These are phyloP conservation scores for Naganishia vishniacii DNA, from an alignment of 768 basidiomycete genomes.

Conservation along the genomic window DNA sequence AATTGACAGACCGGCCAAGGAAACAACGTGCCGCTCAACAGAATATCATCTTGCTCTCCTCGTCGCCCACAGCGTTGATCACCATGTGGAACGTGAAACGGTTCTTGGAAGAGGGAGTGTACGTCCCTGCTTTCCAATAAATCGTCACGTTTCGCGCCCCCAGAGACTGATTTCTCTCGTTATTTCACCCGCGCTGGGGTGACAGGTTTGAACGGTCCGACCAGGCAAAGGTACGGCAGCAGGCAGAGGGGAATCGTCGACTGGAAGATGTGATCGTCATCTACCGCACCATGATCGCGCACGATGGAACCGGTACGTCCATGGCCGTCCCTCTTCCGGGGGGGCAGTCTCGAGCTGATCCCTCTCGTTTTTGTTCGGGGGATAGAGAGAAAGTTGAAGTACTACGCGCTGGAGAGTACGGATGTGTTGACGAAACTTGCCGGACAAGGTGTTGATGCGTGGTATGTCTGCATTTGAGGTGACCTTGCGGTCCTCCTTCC, in stretches of 20 bases:
- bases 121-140: conserved; percentile 27
- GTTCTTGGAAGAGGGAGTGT: conserved; percentile 85
- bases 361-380: neutral
- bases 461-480: conserved; percentile 54
- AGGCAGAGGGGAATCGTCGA: conserved; percentile 64
- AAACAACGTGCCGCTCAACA: conserved; percentile 60
- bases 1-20: conserved; percentile 32
- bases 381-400: conserved; percentile 53
- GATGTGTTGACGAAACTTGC: conserved; percentile 83
- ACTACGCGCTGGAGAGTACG: conserved; percentile 83
- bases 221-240: conserved; percentile 53
- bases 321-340: neutral
- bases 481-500: no score
- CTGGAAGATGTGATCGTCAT: conserved; percentile 83
- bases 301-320: conserved; percentile 20
- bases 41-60: conserved; percentile 96
- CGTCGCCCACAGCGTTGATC: conserved; percentile 86
- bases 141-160: no score
- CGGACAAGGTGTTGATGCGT: conserved; percentile 57
- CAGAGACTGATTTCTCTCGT: no score
- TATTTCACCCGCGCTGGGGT: neutral
- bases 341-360: no score
- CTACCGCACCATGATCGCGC: conserved; percentile 59
- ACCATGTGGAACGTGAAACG: conserved; percentile 96
- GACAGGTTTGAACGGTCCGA: conserved; percentile 68